Conservation (phyloP, 2,329 filamentous ascomycete species). For the Fusarium palustre region DNA sequence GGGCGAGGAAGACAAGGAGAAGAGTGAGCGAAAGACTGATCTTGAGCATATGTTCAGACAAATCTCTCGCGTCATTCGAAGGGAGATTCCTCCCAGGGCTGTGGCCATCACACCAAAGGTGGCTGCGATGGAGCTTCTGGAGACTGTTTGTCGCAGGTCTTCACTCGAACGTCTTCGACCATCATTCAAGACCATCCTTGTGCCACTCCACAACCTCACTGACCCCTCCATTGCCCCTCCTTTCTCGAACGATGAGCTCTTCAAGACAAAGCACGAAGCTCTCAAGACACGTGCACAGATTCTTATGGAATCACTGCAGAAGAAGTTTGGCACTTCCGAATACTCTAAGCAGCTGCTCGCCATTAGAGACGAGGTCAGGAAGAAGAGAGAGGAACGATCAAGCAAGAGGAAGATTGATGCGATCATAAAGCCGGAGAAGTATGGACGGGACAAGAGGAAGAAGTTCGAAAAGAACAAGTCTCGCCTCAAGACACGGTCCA, state of each 20-base stretch:
- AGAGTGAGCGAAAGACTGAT: constrained; percentile 54
- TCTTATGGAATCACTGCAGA: constrained; percentile 84
- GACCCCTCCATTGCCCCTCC: constrained; percentile 80
- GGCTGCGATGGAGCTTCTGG: constrained; percentile 79
- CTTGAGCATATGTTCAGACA: constrained; percentile 83
- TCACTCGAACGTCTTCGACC: constrained; percentile 67
- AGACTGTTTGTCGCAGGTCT: constrained; percentile 74
- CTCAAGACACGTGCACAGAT: constrained; percentile 80
- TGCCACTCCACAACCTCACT: constrained; percentile 82
- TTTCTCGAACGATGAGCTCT: constrained; percentile 76
- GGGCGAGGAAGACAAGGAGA: constrained; percentile 58
- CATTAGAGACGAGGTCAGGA: constrained; percentile 78
- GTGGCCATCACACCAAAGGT: constrained; percentile 78
- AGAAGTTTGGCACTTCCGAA: constrained; percentile 81
- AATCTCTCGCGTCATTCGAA: constrained; percentile 81
- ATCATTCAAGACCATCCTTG: constrained; percentile 70
- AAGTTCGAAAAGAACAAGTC: constrained; percentile 87
- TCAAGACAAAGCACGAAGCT: constrained; percentile 75
- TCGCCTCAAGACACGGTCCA: constrained; percentile 81
- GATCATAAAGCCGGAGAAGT: constrained; percentile 82
- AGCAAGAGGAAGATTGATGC: constrained; percentile 92
- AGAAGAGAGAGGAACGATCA: constrained; percentile 77
- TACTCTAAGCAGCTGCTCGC: constrained; percentile 81
- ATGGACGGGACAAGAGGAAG: constrained; percentile 82
- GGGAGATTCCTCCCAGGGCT: constrained; percentile 74